Conservation (phyloP, 1,284 basidiomycete species). For the Apiotrichum brassicae region DNA sequence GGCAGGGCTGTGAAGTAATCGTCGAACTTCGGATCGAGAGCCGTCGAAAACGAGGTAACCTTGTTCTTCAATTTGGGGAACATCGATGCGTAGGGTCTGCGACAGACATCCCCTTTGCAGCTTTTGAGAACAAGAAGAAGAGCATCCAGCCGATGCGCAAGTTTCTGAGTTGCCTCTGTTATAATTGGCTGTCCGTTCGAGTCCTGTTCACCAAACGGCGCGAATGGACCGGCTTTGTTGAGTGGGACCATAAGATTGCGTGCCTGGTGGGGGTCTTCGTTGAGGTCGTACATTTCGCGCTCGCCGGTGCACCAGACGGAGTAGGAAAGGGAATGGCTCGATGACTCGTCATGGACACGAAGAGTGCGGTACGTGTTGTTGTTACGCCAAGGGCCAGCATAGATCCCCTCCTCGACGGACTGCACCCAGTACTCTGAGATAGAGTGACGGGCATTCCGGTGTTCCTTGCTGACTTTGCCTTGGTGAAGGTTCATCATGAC, state of each 20-base stretch:
- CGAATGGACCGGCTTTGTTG: conserved; percentile 19
- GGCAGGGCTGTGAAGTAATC: conserved; percentile 28
- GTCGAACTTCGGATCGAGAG: conserved; percentile 23
- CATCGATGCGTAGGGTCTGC: conserved; percentile 22
- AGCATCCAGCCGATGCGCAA: conserved; percentile 27
- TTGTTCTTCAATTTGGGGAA: conserved; percentile 19
- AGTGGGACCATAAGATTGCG: conserved; percentile 24
- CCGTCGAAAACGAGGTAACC: conserved; percentile 10
- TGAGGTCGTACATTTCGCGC: conserved; percentile 36
- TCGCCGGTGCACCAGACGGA: conserved; percentile 42
- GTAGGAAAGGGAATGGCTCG: conserved; percentile 17
- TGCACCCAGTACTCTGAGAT: conserved; percentile 36
- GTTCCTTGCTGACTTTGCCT: neutral
- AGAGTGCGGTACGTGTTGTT: conserved; percentile 37
- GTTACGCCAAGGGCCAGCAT: conserved; percentile 9
- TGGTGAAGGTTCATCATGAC: conserved; percentile 24
- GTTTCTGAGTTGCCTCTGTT: neutral
- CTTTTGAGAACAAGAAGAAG: conserved; percentile 35
- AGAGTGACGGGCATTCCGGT: conserved; percentile 18
- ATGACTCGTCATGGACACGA: conserved; percentile 24
- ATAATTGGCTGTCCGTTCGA: neutral
- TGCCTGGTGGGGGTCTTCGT: conserved; percentile 30
- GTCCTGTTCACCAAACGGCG: conserved; percentile 4
- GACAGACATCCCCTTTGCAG: conserved; percentile 29
- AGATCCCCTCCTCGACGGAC: conserved; percentile 30